Conservation (phyloP, 495 filamentous ascomycete species). For the Trichoderma gamsii region DNA sequence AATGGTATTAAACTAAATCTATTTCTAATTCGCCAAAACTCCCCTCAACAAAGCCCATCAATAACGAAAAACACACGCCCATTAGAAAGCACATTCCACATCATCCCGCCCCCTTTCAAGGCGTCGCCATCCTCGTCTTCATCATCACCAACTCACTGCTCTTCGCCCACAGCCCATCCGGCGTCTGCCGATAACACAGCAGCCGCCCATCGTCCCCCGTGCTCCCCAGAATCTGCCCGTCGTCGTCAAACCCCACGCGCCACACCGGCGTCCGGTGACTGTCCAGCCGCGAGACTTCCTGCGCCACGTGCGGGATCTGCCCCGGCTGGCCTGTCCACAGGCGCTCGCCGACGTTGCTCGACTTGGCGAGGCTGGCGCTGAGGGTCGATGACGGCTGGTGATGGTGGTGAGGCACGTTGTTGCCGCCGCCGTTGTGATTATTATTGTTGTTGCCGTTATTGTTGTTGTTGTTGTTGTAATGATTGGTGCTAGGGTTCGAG, state of each 20-base stretch:
- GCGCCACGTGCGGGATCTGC: conserved; percentile 41
- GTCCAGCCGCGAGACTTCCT: conserved; percentile 47
- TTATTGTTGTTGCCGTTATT: background rate
- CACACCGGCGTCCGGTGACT: conserved; percentile 52
- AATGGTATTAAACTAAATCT: too few species aligned
- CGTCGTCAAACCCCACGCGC: conserved; percentile 55
- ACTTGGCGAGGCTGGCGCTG: conserved; percentile 53
- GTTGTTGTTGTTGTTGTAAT: conserved; percentile 1
- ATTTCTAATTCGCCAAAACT: too few species aligned
- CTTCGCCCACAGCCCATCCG: conserved; percentile 49
- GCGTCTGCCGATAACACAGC: conserved; percentile 49
- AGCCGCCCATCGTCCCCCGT: conserved; percentile 58
- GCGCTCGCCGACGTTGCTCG: conserved; percentile 33
- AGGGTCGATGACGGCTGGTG: conserved; percentile 44
- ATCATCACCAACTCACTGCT: conserved; percentile 49
- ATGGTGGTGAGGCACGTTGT: conserved; percentile 24
- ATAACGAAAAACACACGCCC: too few species aligned
- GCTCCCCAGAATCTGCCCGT: conserved; percentile 53
- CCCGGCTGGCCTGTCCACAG: conserved; percentile 32
- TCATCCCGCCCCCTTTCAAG: too few species aligned
- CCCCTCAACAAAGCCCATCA: background rate
- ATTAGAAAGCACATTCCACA: too few species aligned
- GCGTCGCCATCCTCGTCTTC: conserved; percentile 40
- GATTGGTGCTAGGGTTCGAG: background rate
- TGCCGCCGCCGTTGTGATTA: conserved; percentile 16